Base-by-base conservation (phyloP, 257 asterid species). In the Ligustrum vulgare region DNA sequence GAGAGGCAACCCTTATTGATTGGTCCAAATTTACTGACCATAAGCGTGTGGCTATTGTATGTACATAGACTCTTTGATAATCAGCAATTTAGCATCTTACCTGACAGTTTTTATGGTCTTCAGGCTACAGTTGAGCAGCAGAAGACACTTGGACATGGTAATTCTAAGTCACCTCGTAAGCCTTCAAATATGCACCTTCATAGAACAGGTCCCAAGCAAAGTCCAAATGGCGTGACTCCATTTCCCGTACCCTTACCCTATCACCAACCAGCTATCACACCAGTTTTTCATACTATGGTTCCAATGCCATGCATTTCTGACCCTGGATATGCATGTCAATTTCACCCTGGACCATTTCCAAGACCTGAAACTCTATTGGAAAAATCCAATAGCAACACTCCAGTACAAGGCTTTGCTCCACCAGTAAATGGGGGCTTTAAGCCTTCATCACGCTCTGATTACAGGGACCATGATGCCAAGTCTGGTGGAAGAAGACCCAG, bases 101-200 rank as follows among this genome's bases (percentile, higher is more conserved):
- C 54, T 81, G 81, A 77, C 41, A 41, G 56, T 66, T 67, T 58
- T 43, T 56, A 28, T 75, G 75, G 78, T 83, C 45, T 75, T 71
- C 88, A 93, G 98, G 86, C 89, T 54, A 73, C 83, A 41, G 83
- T 66, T 35, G 93, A 89, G 81, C 93, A 82, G 74, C 89, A 81
- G 77, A 91, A 87, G 83, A 73, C 82, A 72, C 89, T 85, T 69
- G 88, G 92, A 32, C 90, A 86, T 71, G 80, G 77, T 71, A 82
- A 81, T 80, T 75, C 72, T 31, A 90, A 82, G 84, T 82, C 89
- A 70, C 83, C 96, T 2, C 86, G 83, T 66, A 91, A 80, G 86
- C 80, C 88, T 33, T 41, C 82, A 43, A 74, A 87, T 41, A 62
- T 74, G 67, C 84, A 91, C 83, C 96, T 83, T 39, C 85, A 80